Conservation (phyloP, 2,329 filamentous ascomycete species). For the Curvularia sp. region DNA sequence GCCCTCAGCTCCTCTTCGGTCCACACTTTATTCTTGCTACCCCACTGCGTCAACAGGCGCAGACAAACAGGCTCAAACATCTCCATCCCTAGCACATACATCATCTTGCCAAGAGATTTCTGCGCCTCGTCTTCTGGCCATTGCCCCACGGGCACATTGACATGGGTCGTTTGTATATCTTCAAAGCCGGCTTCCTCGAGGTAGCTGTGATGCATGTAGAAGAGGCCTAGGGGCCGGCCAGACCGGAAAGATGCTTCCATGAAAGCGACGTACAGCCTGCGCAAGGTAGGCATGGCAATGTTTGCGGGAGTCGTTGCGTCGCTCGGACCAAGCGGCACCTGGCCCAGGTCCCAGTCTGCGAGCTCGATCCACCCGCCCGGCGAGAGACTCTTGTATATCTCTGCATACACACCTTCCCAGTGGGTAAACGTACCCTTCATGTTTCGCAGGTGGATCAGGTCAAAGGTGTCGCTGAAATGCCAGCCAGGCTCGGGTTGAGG, state of each 20-base stretch:
- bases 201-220: conserved; percentile 52
- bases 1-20: conserved; percentile 36
- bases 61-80: conserved; percentile 40
- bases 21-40: conserved; percentile 40
- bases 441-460: conserved; percentile 59
- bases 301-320: not conserved
- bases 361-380: conserved; percentile 59
- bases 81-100: conserved; percentile 46
- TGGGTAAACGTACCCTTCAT: conserved; percentile 58
- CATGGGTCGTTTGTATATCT: conserved; percentile 51
- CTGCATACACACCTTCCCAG: conserved; percentile 56
- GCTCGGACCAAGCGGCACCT: conserved; percentile 22
- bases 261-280: conserved; percentile 38
- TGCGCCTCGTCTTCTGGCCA: conserved; percentile 45
- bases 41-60: conserved; percentile 40
- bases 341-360: conserved; percentile 50
- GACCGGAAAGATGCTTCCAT: conserved; percentile 51
- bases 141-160: conserved; percentile 47
- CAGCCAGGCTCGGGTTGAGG: conserved; percentile 47
- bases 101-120: conserved; percentile 44
- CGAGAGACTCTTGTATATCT: conserved; percentile 55
- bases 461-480: conserved; percentile 59
- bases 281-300: conserved; percentile 35
- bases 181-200: conserved; percentile 56
- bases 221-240: conserved; percentile 52